These are phyloP conservation scores for Calonectria montana DNA, from an alignment of 2,329 filamentous ascomycete species.

Conservation along the genomic window DNA sequence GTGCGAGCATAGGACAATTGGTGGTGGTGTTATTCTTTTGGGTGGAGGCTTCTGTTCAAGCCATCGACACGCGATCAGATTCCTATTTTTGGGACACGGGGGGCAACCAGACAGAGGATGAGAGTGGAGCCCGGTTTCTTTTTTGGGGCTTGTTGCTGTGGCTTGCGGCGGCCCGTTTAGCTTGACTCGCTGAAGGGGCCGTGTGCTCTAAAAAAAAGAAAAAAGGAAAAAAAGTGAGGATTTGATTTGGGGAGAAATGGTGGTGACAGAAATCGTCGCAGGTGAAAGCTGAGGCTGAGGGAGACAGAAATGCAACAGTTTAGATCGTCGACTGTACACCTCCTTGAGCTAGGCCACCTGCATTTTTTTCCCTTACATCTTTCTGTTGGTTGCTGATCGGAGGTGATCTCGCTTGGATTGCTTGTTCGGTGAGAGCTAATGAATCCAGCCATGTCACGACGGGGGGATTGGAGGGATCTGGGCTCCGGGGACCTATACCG, in stretches of 20 bases:
- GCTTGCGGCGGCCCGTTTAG: background rate
- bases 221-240: too few species aligned
- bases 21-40: background rate
- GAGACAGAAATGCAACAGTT: background rate
- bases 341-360: background rate
- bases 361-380: too few species aligned
- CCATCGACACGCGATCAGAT: constrained; percentile 35
- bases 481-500: background rate
- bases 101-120: background rate
- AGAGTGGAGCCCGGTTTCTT: constrained; percentile 21
- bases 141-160: background rate
- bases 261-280: background rate
- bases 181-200: background rate
- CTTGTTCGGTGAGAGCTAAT: background rate
- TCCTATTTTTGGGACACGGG: constrained; percentile 39
- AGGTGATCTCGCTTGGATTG: constrained; percentile 5
- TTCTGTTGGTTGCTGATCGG: background rate
- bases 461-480: background rate
- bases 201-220: background rate
- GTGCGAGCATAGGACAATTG: background rate
- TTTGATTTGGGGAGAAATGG: background rate
- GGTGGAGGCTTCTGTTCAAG: background rate
- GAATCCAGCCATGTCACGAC: background rate
- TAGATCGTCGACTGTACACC: background rate
- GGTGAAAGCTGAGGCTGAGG: background rate